Evolutionary conservation across 73 alveolate genomes (phyloP), one percentile per base, ranked within the genome.

Genomic region (Symbiodinium natans): DNA sequence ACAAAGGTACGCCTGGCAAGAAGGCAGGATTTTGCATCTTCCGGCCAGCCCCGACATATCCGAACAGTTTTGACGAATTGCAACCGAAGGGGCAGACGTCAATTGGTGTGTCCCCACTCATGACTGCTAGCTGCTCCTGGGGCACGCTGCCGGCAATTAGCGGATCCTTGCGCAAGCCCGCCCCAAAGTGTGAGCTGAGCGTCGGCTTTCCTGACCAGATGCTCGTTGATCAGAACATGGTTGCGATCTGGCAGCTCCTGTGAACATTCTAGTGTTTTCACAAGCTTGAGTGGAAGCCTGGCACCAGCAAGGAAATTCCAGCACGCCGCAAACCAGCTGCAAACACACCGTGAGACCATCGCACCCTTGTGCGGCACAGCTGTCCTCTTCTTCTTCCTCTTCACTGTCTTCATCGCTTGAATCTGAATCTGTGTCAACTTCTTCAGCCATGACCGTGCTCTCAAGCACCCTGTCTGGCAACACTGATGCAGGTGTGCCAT

Each of bases 401-500:
- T 63, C 38, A 63, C 80, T 63, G 33, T 63, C 80, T 63, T 63
- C 80, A n/a, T 63, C 80, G 80, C 80, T 63, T 31, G 38, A 27
- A 29, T 52, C 71, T 21, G 80, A 63, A 36, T 39, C 94, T 2
- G 36, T 71, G 82, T 27, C 48, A 17, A 68, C 6, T 33, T 90
- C 97, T 68, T 90, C 89, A 27, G 80, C 85, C 36, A 71, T 34
- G 68, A 90, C 77, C 33, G 97, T 90, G 39, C 80, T 90, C 41
- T 90, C 89, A 3, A 90, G 75, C 75, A 71, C 89, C 87, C 88
- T 13, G 97, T 75, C 97, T 39, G 97, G 97, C n/a, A 48, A 29
- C 36, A 29, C 27, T 13, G 80, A 63, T 63, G 80, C 80, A 21
- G 80, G 86, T 29, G 80, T 73, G 56, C 29, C n/a, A 43, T 90